Evolutionary conservation across 1,284 basidiomycete genomes (phyloP), one percentile per base, ranked within the genome.

Genomic region (Leccinum proximum): DNA sequence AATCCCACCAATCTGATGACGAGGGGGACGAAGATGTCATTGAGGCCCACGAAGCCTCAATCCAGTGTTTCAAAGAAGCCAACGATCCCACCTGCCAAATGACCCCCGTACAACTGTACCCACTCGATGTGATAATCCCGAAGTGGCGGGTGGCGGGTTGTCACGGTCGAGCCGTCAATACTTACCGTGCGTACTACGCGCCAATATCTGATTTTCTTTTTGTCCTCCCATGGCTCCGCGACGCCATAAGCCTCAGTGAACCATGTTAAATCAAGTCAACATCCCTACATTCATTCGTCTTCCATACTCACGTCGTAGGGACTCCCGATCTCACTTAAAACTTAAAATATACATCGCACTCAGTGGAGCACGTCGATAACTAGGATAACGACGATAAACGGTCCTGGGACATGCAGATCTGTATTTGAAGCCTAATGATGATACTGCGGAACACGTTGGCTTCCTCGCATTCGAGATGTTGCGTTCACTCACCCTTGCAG

Each of bases 171-270:
- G 18, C 48, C 48, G 48, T 50, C 48, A 50, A 50, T 33, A 33
- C 30, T 33, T 50, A 50, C 18, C 48, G 48, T 50, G 48, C 48
- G 48, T 50, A 22, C 48, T 40, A 40, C 13, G 18, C 48, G 53
- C 26, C 6, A 30, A 22, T 26, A 18, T 37, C n/a, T 48, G n/a
- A 48, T 48, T 48, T 18, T 13, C 9, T 48, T n/a, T 22, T 50
- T 50, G n/a, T 14, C 62, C 63, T 66, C 64, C 9, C 63, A 66
- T 64, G 33, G n/a, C 11, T 35, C 16, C 16, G n/a, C 30, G 56
- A 35, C 7, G 56, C 48, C 48, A 50, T 11, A 50, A 50, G 18
- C 48, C n/a, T 22, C 38, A 40, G 38, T 50, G 48, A 22, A 3
- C 11, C 48, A 33, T 33, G 30, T 22, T 22, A 22, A 22, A 50